Conservation (phyloP, 768 basidiomycete genomes). For the Asterophora lycoperdoides region DNA sequence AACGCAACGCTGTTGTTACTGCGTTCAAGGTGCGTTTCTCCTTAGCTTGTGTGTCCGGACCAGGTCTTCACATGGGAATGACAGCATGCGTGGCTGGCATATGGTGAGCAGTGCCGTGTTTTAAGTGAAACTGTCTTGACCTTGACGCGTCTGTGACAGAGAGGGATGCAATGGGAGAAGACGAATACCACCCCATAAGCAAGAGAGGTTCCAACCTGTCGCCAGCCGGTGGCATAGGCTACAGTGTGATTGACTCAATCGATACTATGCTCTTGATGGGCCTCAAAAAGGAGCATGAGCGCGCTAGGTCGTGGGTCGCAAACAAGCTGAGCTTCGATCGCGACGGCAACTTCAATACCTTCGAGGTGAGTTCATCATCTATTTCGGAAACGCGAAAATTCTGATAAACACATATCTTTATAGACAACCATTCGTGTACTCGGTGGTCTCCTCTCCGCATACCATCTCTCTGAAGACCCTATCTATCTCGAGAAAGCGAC, state of each 20-base stretch:
- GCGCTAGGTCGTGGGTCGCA: slow-evolving; percentile 76
- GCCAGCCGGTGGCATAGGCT: slow-evolving; percentile 76
- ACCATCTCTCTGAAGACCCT: slow-evolving; percentile 64
- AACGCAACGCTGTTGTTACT: slow-evolving; percentile 65
- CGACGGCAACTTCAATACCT: slow-evolving; percentile 79
- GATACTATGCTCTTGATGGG: slow-evolving; percentile 89
- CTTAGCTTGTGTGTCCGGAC: not conserved
- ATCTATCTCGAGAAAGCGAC: slow-evolving; percentile 72
- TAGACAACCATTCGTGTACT: slow-evolving; percentile 91
- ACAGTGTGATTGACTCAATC: slow-evolving; percentile 83
- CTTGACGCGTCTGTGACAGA: slow-evolving; percentile 41
- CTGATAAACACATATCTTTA: not conserved
- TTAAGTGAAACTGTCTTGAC: not conserved
- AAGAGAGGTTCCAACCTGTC: slow-evolving; percentile 76
- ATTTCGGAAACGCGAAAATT: not conserved
- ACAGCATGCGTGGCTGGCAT: slow-evolving; percentile 83
- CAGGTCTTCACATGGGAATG: slow-evolving; percentile 7
- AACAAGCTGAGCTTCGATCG: slow-evolving; percentile 68
- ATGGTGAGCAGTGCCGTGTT: slow-evolving; percentile 52
- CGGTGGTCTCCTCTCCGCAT: slow-evolving; percentile 84
- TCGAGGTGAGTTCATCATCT: slow-evolving; percentile 61
- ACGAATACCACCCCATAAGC: slow-evolving; percentile 88
- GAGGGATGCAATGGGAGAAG: slow-evolving; percentile 84
- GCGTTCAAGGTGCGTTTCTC: slow-evolving; percentile 67
- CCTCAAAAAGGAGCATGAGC: slow-evolving; percentile 68